Evolutionary conservation across 129 eudicot genomes (phyloP).

Genomic region (Saussurea involucrata): DNA sequence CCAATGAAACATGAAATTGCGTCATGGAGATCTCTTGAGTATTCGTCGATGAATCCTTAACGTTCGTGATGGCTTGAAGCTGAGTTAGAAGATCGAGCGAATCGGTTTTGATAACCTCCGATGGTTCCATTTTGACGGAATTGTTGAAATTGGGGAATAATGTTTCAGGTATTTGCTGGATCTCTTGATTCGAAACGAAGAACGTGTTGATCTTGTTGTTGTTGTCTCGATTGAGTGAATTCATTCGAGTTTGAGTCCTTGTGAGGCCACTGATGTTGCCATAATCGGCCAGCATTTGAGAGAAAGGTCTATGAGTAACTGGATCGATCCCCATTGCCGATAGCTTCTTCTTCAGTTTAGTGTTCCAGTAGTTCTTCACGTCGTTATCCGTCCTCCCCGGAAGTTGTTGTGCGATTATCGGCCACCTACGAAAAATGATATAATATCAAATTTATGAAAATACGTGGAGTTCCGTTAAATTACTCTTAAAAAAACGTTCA

Average conservation of each 20-base stretch:
- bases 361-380: slow-evolving; percentile 77
- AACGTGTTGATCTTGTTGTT: slow-evolving; percentile 27
- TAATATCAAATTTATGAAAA: not conserved
- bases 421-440: slow-evolving; percentile 52
- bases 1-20: slow-evolving; percentile 12
- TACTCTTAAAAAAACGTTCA: not conserved
- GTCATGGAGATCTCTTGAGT: slow-evolving; percentile 10
- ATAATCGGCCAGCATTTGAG: slow-evolving; percentile 84
- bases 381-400: slow-evolving; percentile 91
- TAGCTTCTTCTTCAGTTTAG: slow-evolving; percentile 65
- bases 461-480: not conserved
- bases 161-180: slow-evolving; percentile 23
- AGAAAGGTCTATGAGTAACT: slow-evolving; percentile 84
- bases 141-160: slow-evolving; percentile 27
- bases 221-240: slow-evolving; percentile 38
- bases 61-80: slow-evolving; percentile 63
- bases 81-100: slow-evolving; percentile 65
- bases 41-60: slow-evolving; percentile 39
- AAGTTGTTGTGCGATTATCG: slow-evolving; percentile 82
- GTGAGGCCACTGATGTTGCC: slow-evolving; percentile 72
- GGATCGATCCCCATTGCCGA: slow-evolving; percentile 87
- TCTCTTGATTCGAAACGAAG: slow-evolving; percentile 32
- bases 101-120: slow-evolving; percentile 22
- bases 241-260: slow-evolving; percentile 25
- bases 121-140: slow-evolving; percentile 33